Conservation (phyloP, 2,329 filamentous ascomycete species). For the Fusarium albidum region DNA sequence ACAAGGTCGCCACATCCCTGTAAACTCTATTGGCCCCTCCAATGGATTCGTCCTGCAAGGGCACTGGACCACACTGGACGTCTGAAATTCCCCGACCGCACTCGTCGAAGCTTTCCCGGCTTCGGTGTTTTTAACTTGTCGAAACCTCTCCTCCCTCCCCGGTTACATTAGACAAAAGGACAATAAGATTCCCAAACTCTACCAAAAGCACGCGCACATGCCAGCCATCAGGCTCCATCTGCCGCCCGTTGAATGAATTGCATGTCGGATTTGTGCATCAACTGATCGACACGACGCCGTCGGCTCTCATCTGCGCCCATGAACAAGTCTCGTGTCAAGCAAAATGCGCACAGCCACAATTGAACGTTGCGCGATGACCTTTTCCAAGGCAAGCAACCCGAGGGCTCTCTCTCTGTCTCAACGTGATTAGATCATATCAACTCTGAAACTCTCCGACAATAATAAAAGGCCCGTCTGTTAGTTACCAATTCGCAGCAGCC, state of each 20-base stretch:
- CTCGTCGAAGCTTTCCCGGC: too few species aligned
- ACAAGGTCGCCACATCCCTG: background rate
- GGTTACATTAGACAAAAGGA: background rate
- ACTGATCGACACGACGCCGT: background rate
- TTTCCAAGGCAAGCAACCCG: background rate
- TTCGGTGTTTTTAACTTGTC: too few species aligned
- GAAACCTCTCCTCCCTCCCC: background rate
- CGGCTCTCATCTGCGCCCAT: too few species aligned
- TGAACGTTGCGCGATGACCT: too few species aligned
- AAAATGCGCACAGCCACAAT: conserved; percentile 15
- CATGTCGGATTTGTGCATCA: background rate
- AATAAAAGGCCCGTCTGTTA: background rate
- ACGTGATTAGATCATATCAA: conserved; percentile 13
- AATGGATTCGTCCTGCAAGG: background rate
- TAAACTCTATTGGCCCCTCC: background rate
- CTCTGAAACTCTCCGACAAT: conserved; percentile 10
- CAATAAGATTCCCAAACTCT: background rate
- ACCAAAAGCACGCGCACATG: background rate
- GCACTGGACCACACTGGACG: conserved; percentile 7
- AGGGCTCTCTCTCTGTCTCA: too few species aligned
- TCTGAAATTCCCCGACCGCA: conserved; percentile 8
- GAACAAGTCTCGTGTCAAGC: background rate
- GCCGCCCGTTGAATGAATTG: background rate
- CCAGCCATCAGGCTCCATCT: background rate
- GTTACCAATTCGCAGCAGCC: background rate